Conservation (phyloP, 2,329 filamentous ascomycete species). For the Dactylellina sp. region DNA sequence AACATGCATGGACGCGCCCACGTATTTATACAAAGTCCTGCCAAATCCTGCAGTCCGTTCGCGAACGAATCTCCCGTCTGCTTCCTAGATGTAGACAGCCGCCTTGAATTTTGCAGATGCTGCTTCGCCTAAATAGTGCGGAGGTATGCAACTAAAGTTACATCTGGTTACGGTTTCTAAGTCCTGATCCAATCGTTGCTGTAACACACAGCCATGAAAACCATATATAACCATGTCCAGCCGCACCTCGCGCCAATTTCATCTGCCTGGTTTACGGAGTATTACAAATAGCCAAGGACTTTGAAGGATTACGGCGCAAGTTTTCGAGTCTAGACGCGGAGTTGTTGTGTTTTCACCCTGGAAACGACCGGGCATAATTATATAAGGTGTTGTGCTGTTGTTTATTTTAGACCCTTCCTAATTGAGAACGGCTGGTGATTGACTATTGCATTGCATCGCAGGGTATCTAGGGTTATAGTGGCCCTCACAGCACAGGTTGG, state of each 20-base stretch:
- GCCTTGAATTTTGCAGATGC: background rate
- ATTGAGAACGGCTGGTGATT: too few relatives aligned
- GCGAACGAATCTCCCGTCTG: background rate
- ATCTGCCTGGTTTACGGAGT: background rate
- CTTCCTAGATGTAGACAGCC: background rate
- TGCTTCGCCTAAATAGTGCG: slow-evolving; percentile 13
- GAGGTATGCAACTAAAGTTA: slow-evolving; percentile 4
- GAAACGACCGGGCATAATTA: too few relatives aligned
- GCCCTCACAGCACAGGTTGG: too few relatives aligned
- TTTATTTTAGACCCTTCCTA: too few relatives aligned
- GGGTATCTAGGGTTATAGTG: too few relatives aligned
- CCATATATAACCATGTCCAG: background rate
- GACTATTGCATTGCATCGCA: too few relatives aligned
- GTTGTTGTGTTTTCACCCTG: too few relatives aligned
- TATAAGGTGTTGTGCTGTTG: too few relatives aligned
- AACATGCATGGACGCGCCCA: background rate
- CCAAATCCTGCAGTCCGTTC: background rate
- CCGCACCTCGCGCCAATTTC: background rate
- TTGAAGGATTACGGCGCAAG: background rate
- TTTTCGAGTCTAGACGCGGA: background rate
- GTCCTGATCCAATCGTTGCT: slow-evolving; percentile 1
- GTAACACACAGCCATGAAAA: background rate
- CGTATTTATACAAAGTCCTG: background rate
- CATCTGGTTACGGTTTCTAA: background rate
- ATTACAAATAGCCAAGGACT: slow-evolving; percentile 1